Evolutionary conservation across 306 rosid genomes (phyloP).

Genomic region (Prunus persica): Prunus_persica_NCBIv2 NC_034009.1:26080501-26081000

Average conservation of each 20-base stretch:
- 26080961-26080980: conserved; percentile 51
- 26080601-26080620: conserved; percentile 34
- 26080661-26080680: conserved; percentile 53
- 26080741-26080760: conserved; percentile 55
- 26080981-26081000: conserved; percentile 85
- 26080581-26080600: conserved; percentile 63
- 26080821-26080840: neutral
- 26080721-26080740: conserved; percentile 72
- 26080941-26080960: conserved; percentile 77
- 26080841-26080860: too few relatives aligned
- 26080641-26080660: conserved; percentile 16
- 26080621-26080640: conserved; percentile 53
- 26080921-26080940: conserved; percentile 88
- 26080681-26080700: conserved; percentile 56
- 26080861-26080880: neutral
- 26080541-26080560: conserved; percentile 39
- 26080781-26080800: conserved; percentile 78
- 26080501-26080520: conserved; percentile 39
- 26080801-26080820: neutral
- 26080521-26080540: conserved; percentile 40
- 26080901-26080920: conserved; percentile 93
- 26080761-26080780: conserved; percentile 61
- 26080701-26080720: conserved; percentile 74
- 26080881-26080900: conserved; percentile 3
- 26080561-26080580: conserved; percentile 27